Conservation (phyloP, 2,329 filamentous ascomycete species). For the Monosporascus sp. region DNA sequence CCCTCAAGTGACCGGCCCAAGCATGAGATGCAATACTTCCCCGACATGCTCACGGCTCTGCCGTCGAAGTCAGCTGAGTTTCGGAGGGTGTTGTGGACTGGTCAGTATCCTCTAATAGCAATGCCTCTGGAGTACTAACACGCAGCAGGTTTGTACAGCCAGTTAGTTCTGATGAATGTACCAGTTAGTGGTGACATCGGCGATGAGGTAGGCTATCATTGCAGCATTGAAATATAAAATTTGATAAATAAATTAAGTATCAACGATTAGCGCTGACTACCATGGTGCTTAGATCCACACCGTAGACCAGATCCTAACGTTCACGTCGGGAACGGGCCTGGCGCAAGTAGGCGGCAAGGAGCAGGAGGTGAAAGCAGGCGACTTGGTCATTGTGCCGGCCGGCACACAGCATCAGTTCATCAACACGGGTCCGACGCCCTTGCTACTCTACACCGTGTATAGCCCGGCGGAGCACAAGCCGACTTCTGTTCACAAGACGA, state of each 20-base stretch:
- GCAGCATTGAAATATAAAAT: too few species aligned
- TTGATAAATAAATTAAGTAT: too few species aligned
- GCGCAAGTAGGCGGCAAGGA: constrained; percentile 55
- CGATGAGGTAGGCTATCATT: constrained; percentile 46
- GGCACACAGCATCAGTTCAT: constrained; percentile 63
- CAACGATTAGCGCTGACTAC: constrained; percentile 9
- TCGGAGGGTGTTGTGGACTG: constrained; percentile 56
- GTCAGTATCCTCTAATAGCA: not conserved
- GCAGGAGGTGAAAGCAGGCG: constrained; percentile 37
- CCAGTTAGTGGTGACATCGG: constrained; percentile 60
- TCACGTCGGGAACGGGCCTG: constrained; percentile 53
- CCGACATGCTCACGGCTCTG: constrained; percentile 46
- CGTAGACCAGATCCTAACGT: constrained; percentile 60
- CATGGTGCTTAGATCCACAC: constrained; percentile 38
- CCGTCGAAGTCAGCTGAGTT: constrained; percentile 52
- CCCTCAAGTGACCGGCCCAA: constrained; percentile 34
- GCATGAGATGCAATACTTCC: constrained; percentile 57
- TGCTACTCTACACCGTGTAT: constrained; percentile 60
- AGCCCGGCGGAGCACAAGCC: constrained; percentile 57
- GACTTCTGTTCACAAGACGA: constrained; percentile 55
- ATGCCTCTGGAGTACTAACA: not conserved
- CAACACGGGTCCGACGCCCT: constrained; percentile 52
- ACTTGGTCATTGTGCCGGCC: constrained; percentile 47
- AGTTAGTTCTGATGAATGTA: constrained; percentile 60
- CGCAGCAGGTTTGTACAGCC: constrained; percentile 47